These are phyloP conservation scores for Hirsutella thompsonii DNA, from an alignment of 2,329 filamentous ascomycete genomes.

Conservation along the genomic window DNA sequence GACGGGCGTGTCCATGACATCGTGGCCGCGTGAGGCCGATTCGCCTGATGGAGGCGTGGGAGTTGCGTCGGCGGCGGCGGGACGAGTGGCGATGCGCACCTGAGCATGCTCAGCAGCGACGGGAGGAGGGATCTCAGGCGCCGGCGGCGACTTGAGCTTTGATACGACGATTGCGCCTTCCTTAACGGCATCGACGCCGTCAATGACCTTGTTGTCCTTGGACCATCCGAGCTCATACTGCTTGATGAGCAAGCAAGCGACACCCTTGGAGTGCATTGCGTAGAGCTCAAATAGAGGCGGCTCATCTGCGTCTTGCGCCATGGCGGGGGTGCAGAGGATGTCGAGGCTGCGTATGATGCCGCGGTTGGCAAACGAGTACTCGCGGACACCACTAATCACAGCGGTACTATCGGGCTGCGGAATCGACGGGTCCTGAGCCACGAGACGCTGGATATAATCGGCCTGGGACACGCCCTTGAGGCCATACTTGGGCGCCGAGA, in stretches of 20 bases:
- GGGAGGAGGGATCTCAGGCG: constrained; percentile 17
- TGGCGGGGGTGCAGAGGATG: constrained; percentile 62
- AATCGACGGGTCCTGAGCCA: constrained; percentile 56
- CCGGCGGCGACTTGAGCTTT: constrained; percentile 46
- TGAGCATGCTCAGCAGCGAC: constrained; percentile 21
- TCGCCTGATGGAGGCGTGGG: constrained; percentile 13
- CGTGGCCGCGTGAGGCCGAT: constrained; percentile 16
- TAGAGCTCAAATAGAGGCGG: constrained; percentile 85
- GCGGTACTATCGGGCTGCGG: constrained; percentile 88
- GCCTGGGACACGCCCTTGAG: constrained; percentile 75
- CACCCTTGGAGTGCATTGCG: constrained; percentile 92
- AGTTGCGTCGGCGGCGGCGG: constrained; percentile 22
- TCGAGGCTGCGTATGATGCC: constrained; percentile 83
- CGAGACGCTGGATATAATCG: constrained; percentile 69
- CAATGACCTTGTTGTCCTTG: constrained; percentile 75
- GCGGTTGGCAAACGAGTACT: constrained; percentile 83
- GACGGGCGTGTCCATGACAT: constrained; percentile 16
- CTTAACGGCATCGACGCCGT: constrained; percentile 62
- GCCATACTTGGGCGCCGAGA: constrained; percentile 89
- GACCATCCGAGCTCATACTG: constrained; percentile 88
- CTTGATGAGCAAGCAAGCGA: constrained; percentile 79
- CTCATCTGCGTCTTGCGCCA: constrained; percentile 51
- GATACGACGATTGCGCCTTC: constrained; percentile 63
- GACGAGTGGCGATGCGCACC: constrained; percentile 21
- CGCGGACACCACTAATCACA: constrained; percentile 91